Conservation (phyloP, 176 grass and related monocot genomes). For the Oropetium thomaeum region DNA sequence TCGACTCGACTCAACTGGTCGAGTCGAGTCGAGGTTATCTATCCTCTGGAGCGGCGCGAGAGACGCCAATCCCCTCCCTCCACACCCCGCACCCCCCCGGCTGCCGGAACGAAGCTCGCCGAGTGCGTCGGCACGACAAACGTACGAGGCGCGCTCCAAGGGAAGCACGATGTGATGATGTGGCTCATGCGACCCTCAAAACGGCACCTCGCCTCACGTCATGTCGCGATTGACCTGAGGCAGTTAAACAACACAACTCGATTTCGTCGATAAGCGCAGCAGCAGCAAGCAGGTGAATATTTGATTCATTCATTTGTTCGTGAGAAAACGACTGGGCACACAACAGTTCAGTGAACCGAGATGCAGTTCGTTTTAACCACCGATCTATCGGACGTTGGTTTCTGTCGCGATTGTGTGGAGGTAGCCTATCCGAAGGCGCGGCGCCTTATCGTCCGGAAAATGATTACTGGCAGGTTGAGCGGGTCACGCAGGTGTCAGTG, state of each 20-base stretch:
- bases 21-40: not conserved
- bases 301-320: no score
- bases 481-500: not conserved
- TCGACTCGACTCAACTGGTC: not conserved
- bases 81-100: no score
- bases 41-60: not conserved
- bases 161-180: no score
- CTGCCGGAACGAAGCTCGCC: not conserved
- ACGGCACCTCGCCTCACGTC: not conserved
- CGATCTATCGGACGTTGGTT: not conserved
- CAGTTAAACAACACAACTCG: not conserved
- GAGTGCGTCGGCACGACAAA: not conserved
- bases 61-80: not conserved
- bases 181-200: not conserved
- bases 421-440: not conserved
- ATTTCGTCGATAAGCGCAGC: not conserved
- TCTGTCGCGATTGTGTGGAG: not conserved
- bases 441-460: not conserved
- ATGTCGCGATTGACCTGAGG: not conserved
- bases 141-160: not conserved
- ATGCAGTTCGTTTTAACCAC: no score
- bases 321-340: no score
- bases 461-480: not conserved
- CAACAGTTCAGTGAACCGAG: no score
- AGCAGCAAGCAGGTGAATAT: not conserved